Conservation (phyloP, 371 early-diverging fungal genomes). For the Sporodiniella umbellata region DNA sequence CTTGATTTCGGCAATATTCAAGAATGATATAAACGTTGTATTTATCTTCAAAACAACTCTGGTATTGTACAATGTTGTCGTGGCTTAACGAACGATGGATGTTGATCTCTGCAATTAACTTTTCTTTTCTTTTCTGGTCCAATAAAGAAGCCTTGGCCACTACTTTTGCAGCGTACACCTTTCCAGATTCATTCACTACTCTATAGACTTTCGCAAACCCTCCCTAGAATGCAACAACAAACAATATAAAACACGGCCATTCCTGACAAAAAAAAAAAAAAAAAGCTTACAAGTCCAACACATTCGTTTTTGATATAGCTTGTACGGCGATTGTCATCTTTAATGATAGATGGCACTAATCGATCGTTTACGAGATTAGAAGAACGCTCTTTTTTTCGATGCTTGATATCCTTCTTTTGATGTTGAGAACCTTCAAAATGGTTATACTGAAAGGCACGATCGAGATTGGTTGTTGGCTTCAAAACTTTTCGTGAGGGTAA, state of each 20-base stretch:
- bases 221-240: conserved; percentile 68
- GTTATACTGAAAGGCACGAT: not conserved
- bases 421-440: not conserved
- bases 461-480: not conserved
- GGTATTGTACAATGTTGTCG: conserved; percentile 83
- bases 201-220: conserved; percentile 90
- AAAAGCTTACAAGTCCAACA: conserved; percentile 6
- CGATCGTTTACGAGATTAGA: conserved; percentile 10
- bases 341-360: conserved; percentile 9
- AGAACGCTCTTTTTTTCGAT: not conserved
- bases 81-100: conserved; percentile 82
- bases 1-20: conserved; percentile 92
- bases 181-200: conserved; percentile 43
- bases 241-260: no score
- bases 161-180: conserved; percentile 77
- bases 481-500: not conserved
- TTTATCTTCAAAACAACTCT: conserved; percentile 85
- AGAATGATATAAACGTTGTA: conserved; percentile 91
- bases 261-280: not conserved
- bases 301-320: conserved; percentile 8
- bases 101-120: conserved; percentile 84
- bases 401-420: not conserved
- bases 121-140: conserved; percentile 58
- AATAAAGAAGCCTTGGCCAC: conserved; percentile 63
- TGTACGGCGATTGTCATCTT: conserved; percentile 3